phyloP scores from a whole-genome alignment of 306 rosid species.

The Luffa acutangula region DNA sequence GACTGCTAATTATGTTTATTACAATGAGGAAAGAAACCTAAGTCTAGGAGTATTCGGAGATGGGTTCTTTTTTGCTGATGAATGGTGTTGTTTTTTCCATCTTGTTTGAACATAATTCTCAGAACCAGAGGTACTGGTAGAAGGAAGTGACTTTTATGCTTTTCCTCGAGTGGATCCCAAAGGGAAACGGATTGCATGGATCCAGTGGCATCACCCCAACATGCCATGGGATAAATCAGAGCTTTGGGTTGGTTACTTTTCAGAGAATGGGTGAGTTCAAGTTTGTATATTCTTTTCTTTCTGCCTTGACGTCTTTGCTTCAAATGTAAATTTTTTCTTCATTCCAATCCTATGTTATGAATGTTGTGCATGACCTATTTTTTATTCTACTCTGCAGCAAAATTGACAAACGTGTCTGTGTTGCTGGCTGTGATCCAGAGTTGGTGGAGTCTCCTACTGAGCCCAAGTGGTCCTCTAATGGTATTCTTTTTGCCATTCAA shows the following conservation, averaged over 20 bases:
- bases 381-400: slow-evolving; percentile 35
- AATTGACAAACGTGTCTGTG: slow-evolving; percentile 41
- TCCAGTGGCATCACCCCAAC: slow-evolving; percentile 45
- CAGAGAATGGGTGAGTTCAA: slow-evolving; percentile 61
- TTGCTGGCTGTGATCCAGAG: slow-evolving; percentile 61
- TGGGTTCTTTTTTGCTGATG: not conserved
- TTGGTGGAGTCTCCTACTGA: slow-evolving; percentile 77
- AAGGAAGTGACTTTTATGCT: slow-evolving; percentile 80
- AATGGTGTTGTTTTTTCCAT: not conserved
- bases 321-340: not conserved
- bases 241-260: slow-evolving; percentile 83
- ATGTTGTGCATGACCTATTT: not conserved
- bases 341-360: not conserved
- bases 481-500: slow-evolving; percentile 21
- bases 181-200: slow-evolving; percentile 51
- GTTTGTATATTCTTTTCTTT: not conserved
- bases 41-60: not conserved
- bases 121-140: slow-evolving; percentile 56
- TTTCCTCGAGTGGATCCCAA: slow-evolving; percentile 68
- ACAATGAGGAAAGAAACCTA: not conserved
- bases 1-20: not conserved
- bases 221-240: slow-evolving; percentile 92
- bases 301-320: not conserved
- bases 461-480: slow-evolving; percentile 91
- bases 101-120: slow-evolving; percentile 11